Evolutionary conservation across 306 rosid species (phyloP).

Genomic region (apple (Malus domestica)): DNA sequence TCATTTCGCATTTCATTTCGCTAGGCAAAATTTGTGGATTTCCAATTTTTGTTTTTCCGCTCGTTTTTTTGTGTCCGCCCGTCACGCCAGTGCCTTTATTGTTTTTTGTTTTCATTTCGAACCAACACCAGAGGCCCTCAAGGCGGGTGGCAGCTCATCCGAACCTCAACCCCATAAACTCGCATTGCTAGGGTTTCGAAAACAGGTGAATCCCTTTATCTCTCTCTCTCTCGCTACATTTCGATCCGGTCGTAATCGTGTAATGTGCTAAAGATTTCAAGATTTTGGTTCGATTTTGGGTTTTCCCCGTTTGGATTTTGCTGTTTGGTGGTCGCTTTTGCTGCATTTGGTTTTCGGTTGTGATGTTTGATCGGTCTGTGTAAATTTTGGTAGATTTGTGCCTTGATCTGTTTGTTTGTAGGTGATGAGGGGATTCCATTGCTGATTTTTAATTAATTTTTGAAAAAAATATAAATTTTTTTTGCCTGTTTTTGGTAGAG

Average conservation of each 20-base stretch:
- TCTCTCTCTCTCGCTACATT: neutral
- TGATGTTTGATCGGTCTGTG: neutral
- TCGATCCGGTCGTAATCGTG: neutral
- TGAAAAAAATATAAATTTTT: neutral
- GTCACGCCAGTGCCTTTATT: neutral
- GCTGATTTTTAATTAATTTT: neutral
- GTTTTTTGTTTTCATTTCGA: slow-evolving; percentile 10
- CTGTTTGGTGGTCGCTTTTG: neutral
- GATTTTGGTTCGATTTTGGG: neutral
- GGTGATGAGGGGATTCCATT: neutral
- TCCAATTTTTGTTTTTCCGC: neutral
- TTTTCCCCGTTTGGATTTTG: neutral
- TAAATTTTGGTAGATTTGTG: neutral
- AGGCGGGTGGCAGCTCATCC: slow-evolving; percentile 3
- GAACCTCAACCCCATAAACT: neutral
- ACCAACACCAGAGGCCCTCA: neutral
- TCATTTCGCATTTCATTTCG: slow-evolving; percentile 4
- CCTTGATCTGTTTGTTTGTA: neutral
- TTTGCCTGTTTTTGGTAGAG: neutral
- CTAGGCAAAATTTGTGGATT: neutral
- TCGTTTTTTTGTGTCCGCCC: slow-evolving; percentile 7
- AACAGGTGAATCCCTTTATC: neutral
- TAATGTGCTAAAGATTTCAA: neutral
- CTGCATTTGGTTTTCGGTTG: neutral
- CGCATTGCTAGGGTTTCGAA: slow-evolving; percentile 3